phyloP scores from a whole-genome alignment of 2,329 filamentous ascomycete species.

The Calonectria fujianensis region DNA sequence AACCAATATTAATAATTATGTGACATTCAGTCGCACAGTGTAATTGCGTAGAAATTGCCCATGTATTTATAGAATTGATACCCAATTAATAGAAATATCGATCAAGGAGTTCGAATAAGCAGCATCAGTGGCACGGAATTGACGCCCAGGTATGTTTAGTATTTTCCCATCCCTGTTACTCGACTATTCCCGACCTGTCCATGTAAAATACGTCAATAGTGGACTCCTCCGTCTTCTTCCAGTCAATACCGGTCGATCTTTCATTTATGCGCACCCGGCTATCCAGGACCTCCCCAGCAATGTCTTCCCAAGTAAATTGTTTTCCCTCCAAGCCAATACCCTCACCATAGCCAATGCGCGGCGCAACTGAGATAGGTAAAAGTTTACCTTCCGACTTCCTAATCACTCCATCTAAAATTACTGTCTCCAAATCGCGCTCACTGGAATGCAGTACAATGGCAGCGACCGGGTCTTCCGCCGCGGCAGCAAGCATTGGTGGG shows the following conservation, averaged over 20 bases:
- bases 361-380: not conserved
- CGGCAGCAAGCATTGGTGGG: not conserved
- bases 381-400: slow-evolving; percentile 10
- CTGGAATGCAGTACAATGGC: not conserved
- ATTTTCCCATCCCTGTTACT: not conserved
- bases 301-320: not conserved
- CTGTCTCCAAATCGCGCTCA: not conserved
- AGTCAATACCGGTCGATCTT: not conserved
- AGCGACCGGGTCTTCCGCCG: not conserved
- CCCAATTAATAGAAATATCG: no score
- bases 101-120: no score
- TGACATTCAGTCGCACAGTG: no score
- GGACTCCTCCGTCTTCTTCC: not conserved
- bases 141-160: no score
- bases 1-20: no score
- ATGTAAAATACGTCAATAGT: not conserved
- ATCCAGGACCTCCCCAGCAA: not conserved
- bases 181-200: not conserved
- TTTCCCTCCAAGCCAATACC: not conserved
- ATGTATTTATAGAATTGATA: no score
- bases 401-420: not conserved
- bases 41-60: no score
- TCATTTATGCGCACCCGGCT: not conserved
- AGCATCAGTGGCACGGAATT: no score
- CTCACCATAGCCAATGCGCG: not conserved